Conservation (phyloP, 331 rosid species). For the Erythrophleum ivorense region DNA sequence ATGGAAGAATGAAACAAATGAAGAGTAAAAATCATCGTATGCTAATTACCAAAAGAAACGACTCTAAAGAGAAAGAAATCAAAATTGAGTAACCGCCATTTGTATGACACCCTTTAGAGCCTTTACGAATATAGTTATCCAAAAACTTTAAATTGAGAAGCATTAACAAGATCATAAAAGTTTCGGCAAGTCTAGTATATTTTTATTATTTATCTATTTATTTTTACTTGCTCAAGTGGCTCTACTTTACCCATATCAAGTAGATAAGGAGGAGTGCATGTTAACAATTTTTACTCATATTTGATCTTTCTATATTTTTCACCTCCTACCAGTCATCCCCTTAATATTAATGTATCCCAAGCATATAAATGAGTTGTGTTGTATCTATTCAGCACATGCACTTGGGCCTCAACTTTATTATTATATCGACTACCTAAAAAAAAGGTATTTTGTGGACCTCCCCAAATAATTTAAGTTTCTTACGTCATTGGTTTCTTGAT, state of each 20-base stretch:
- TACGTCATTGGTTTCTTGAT: neutral
- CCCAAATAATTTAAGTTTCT: neutral
- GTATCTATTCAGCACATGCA: conserved; percentile 9
- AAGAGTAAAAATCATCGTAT: neutral
- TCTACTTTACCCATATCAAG: neutral
- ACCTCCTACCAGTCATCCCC: neutral
- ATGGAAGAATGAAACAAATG: neutral
- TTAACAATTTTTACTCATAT: neutral
- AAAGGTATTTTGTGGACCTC: neutral
- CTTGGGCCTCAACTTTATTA: conserved; percentile 21
- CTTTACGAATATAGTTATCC: neutral
- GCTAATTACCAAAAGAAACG: neutral
- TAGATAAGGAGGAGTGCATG: neutral
- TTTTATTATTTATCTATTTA: neutral
- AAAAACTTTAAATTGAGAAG: neutral
- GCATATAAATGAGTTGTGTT: neutral
- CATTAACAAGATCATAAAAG: neutral
- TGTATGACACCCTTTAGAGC: too few relatives aligned
- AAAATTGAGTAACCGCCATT: too few relatives aligned
- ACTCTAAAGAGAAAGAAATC: too few relatives aligned
- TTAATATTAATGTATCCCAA: neutral
- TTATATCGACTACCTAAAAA: neutral
- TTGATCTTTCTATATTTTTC: neutral
- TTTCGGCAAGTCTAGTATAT: neutral
- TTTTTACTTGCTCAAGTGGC: neutral